Evolutionary conservation across 352 stramenopile species (phyloP), one percentile per base, ranked within the genome.

Genomic region (Pythium rishiriense): DNA sequence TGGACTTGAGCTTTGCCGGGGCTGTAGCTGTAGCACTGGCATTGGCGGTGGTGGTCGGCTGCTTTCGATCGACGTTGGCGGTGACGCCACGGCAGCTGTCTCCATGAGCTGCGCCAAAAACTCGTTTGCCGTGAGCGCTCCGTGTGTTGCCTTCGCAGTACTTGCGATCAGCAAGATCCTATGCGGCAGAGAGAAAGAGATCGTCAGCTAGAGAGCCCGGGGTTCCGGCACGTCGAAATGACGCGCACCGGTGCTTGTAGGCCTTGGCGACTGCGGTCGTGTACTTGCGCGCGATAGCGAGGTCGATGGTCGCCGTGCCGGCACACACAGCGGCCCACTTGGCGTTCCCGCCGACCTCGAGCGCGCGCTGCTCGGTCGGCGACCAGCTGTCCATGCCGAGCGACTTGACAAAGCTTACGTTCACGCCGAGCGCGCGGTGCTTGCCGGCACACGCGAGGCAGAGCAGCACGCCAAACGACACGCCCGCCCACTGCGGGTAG

Each of bases 391-490:
- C 87, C 84, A 96, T 94, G 17, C 63, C 70, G 11, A 96, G 52
- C 10, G 85, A 94, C 75, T 93, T 93, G 72, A 96, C 85, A 61
- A 94, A 90, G 69, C 83, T 94, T 55, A 82, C 81, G 47, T 76
- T 73, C 9, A 96, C 87, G 4, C 87, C 87, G n/a, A 96, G 63
- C 17, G 87, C 82, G 26, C 87, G 83, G 70, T 96, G 87, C 56
- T 80, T 82, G 12, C 87, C 87, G 1, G 87, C 85, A 58, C 87
- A 96, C 15, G 48, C 58, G 41, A 96, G 65, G 55, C 87, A 96
- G 29, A 96, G 70, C 43, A 96, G 69, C 49, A 94, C 69, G n/a
- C 87, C 87, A 58, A 92, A 93, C 2, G 83, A 93, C 29, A 96
- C 87, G 25, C 76, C 83, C 11, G 87, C 80, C 87, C 87, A 96